Evolutionary conservation across 768 basidiomycete genomes (phyloP), one percentile per base, ranked within the genome.

Genomic region (Cubamyces sp.): DNA sequence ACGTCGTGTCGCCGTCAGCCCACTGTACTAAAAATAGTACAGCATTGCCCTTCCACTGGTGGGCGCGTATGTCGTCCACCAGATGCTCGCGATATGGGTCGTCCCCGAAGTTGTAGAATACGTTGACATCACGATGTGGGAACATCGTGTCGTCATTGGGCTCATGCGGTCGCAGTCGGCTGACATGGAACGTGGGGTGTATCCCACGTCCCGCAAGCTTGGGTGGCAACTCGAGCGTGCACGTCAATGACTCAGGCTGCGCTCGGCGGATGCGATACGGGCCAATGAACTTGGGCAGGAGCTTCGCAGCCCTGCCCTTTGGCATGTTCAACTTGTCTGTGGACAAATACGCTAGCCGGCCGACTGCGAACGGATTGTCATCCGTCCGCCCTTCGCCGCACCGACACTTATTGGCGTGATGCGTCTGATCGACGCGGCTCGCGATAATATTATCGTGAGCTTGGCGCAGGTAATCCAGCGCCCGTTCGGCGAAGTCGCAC

Each of bases 361-460:
- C 76, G 2, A 25, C 59, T 5, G 48, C 7, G 14, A 74, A 21
- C 12, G 30, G 34, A 18, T 12, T 12, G 34, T 52, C 34, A 34
- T 34, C 37, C 34, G n/a, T 23, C 5, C 66, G 3, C 34, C 34
- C 0, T 57, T 46, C 34, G 71, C 68, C 11, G 62, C 41, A 26
- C 1, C 71, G 25, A 2, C 65, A 58, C 7, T 62, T 39, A 30
- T 82, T 78, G 0, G 76, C 73, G 0, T 74, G 56, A n/a, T 67
- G n/a, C 0, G 74, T 74, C 34, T 78, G 75, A 4, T 67, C 42
- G 0, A 77, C 69, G 0, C 76, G 42, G 0, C 71, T 62, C 16
- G 60, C 75, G 8, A 81, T 76, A 1, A 81, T 75, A 0, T 72
- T 69, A 56, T 82, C 73, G 55, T 81, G 78, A 0, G 79, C 78